Evolutionary conservation across 2,329 filamentous ascomycete genomes (phyloP), one percentile per base, ranked within the genome.

Genomic region (Furcasterigmium sp.): DNA sequence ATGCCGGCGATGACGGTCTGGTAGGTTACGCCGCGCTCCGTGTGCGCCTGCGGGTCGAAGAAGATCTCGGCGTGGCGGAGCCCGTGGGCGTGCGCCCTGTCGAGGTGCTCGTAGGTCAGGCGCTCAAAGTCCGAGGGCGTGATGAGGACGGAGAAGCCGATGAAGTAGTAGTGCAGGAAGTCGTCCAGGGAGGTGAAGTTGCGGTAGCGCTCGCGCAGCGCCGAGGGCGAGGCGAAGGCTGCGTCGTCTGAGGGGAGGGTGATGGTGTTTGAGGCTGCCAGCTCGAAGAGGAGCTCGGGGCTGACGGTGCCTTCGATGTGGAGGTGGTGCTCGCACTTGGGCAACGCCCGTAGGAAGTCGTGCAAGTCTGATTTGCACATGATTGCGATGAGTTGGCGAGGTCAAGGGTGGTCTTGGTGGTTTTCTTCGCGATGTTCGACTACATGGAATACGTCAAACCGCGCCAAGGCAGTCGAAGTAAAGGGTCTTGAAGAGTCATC

Each of bases 311-410:
- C 87, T 63, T 91, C 86, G 26, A 91, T 73, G 59, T 91, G 87
- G 42, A 91, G 76, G 64, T 91, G 87, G 57, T 90, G 86, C 61
- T 91, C 87, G 64, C 83, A 87, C 69, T 91, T 91, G 50, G 86
- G 86, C 23, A 91, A 75, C 25, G 73, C 73, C 41, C 67, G 63
- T 29, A 90, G 72, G 58, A 87, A 80, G 34, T 69, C 60, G 63
- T 82, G 79, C 41, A 80, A 62, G 25, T 15, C n/a, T 28, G 38
- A 28, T 54, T 76, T 67, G 61, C 78, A 83, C 78, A 82, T 84
- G 9, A 28, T 43, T 39, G 47, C 38, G 28, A 6, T 15, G 23
- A 26, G 23, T n/a, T n/a, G n/a, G n/a, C n/a, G n/a, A n/a, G n/a
- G n/a, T n/a, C n/a, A n/a, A n/a, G n/a, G n/a, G n/a, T n/a, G n/a